phyloP scores from a whole-genome alignment of 23 red algal genomes.

The Cyanidioschyzon merolae region DNA sequence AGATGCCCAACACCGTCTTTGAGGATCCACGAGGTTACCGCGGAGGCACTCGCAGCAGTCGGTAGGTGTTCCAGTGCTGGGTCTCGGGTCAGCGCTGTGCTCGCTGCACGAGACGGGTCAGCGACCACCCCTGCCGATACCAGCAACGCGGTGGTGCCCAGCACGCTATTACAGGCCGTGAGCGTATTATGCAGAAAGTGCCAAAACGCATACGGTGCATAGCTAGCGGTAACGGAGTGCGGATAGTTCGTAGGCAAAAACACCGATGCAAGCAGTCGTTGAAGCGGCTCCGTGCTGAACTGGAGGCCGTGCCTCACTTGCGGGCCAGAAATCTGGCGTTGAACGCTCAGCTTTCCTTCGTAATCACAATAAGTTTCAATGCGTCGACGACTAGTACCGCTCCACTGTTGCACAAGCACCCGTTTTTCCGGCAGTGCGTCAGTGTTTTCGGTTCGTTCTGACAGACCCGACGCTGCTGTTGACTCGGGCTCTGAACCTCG shows the following conservation, averaged over 20 bases:
- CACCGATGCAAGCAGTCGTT: background rate
- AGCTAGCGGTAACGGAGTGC: background rate
- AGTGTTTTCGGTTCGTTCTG: too few relatives aligned
- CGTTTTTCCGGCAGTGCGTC: too few relatives aligned
- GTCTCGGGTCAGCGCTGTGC: background rate
- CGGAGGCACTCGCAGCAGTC: background rate
- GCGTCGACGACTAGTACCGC: background rate
- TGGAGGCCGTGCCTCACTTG: background rate
- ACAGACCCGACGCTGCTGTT: too few relatives aligned
- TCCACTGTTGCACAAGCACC: background rate
- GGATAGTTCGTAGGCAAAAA: constrained; percentile 11
- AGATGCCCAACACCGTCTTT: constrained; percentile 8
- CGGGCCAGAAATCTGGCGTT: background rate
- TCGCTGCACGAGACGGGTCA: background rate
- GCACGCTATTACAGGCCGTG: constrained; percentile 15
- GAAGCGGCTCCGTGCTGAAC: background rate
- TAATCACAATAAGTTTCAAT: background rate
- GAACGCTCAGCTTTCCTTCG: background rate
- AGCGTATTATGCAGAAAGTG: constrained; percentile 21
- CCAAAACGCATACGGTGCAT: constrained; percentile 12
- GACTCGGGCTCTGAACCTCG: too few relatives aligned
- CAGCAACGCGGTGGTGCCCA: constrained; percentile 13
- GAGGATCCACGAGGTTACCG: constrained; percentile 9
- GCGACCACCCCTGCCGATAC: background rate
- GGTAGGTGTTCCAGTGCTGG: background rate